phyloP scores from a whole-genome alignment of 176 grass and related monocot species.

The Eragrostis nindensis region DNA sequence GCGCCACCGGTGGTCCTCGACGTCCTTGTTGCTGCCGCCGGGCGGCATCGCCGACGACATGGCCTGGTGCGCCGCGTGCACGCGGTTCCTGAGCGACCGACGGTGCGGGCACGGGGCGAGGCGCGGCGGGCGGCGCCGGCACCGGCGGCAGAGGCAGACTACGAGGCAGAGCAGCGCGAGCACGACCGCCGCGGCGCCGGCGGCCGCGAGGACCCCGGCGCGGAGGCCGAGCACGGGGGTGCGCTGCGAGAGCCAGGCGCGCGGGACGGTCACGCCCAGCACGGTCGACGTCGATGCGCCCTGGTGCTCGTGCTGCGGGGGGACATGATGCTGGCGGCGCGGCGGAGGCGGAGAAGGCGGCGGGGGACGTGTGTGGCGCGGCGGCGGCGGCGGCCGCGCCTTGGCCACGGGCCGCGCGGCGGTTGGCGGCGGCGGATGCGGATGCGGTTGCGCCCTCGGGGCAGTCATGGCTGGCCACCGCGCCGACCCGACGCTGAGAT shows the following conservation, averaged over 20 bases:
- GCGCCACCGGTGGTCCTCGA: slow-evolving; percentile 50
- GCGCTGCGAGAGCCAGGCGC: slow-evolving; percentile 63
- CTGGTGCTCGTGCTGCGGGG: slow-evolving; percentile 8
- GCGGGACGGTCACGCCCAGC: slow-evolving; percentile 52
- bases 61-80: slow-evolving; percentile 48
- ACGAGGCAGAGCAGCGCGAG: slow-evolving; percentile 51
- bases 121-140: slow-evolving; percentile 39
- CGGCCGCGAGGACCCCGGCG: slow-evolving; percentile 66
- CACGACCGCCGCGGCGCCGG: slow-evolving; percentile 40
- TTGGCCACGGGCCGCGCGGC: background rate
- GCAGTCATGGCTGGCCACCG: background rate
- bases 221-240: slow-evolving; percentile 83
- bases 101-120: slow-evolving; percentile 19
- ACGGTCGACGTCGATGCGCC: slow-evolving; percentile 25
- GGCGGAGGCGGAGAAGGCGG: background rate
- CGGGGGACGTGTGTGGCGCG: background rate
- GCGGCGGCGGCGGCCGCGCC: background rate
- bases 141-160: slow-evolving; percentile 58
- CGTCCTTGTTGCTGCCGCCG: slow-evolving; percentile 45
- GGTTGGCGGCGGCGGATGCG: background rate
- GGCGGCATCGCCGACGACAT: slow-evolving; percentile 27
- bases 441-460: background rate
- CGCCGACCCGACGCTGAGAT: background rate
- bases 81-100: slow-evolving; percentile 41
- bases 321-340: background rate